Evolutionary conservation across 352 stramenopile genomes (phyloP).

Genomic region (Phytophthora europaea): DNA sequence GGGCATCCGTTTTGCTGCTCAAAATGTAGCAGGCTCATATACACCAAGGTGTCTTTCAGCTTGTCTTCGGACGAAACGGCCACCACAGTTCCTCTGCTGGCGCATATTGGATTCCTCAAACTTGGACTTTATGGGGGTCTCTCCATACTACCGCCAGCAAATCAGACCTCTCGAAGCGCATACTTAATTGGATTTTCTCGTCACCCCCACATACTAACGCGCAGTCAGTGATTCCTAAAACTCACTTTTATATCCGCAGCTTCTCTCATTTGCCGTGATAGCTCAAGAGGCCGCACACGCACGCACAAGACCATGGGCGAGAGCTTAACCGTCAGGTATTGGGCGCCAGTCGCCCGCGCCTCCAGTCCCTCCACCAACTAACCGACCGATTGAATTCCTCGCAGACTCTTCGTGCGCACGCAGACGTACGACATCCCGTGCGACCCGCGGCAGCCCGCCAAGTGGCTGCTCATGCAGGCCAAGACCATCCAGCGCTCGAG

Average conservation of each 20-base stretch:
- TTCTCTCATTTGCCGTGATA: conserved; percentile 15
- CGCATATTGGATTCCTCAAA: conserved; percentile 15
- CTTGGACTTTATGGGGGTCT: background rate
- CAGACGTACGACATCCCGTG: conserved; percentile 90
- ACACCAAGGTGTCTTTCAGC: background rate
- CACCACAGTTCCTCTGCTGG: background rate
- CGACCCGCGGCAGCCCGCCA: conserved; percentile 72
- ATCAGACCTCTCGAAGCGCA: conserved; percentile 37
- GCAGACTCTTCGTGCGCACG: conserved; percentile 78
- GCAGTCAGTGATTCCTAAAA: conserved; percentile 26
- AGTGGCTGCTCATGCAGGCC: conserved; percentile 81
- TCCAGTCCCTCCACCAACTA: background rate
- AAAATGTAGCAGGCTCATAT: background rate
- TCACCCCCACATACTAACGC: conserved; percentile 15
- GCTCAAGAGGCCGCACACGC: background rate
- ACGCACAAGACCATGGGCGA: conserved; percentile 56
- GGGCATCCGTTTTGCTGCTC: conserved; percentile 12
- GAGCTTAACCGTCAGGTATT: conserved; percentile 63
- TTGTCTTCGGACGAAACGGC: conserved; percentile 5
- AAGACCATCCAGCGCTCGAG: conserved; percentile 81
- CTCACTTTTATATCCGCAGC: conserved; percentile 31
- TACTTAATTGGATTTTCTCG: conserved; percentile 32
- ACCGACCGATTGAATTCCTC: background rate
- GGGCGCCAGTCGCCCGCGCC: conserved; percentile 10
- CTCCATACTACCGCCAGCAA: conserved; percentile 14